phyloP scores from a whole-genome alignment of 768 basidiomycete genomes.

The Pulveroboletus frians region DNA sequence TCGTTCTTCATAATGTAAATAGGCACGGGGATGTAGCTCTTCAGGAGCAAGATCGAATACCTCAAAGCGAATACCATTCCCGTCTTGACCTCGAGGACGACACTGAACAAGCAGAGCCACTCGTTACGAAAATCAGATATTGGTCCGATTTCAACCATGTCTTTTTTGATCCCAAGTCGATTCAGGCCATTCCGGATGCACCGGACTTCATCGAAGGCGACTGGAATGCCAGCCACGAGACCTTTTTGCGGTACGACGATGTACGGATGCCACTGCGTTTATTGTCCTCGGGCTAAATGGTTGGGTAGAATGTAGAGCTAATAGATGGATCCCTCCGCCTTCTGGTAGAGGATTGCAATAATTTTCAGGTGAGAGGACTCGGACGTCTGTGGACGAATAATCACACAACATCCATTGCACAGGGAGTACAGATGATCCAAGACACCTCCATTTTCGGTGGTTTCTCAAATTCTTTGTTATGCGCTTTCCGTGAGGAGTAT shows the following conservation, averaged over 20 bases:
- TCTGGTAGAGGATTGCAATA: slow-evolving; percentile 72
- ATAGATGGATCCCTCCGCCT: slow-evolving; percentile 66
- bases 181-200: slow-evolving; percentile 59
- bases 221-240: slow-evolving; percentile 51
- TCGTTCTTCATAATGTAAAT: slow-evolving; percentile 2
- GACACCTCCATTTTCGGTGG: slow-evolving; percentile 62
- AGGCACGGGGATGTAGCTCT: slow-evolving; percentile 50
- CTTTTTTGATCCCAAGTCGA: slow-evolving; percentile 56
- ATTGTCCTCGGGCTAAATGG: not conserved
- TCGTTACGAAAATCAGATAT: slow-evolving; percentile 33
- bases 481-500: slow-evolving; percentile 62
- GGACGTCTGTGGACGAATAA: not conserved
- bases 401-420: not conserved
- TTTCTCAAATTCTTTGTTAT: slow-evolving; percentile 56
- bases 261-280: slow-evolving; percentile 33
- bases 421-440: slow-evolving; percentile 69
- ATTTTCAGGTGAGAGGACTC: slow-evolving; percentile 50
- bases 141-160: slow-evolving; percentile 53
- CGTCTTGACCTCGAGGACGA: slow-evolving; percentile 31
- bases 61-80: slow-evolving; percentile 52
- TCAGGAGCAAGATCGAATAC: slow-evolving; percentile 49
- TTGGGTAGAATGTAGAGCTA: slow-evolving; percentile 49
- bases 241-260: slow-evolving; percentile 51
- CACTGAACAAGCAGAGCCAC: slow-evolving; percentile 7
- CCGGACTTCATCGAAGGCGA: slow-evolving; percentile 46